These are phyloP conservation scores for Imleria badia DNA, from an alignment of 768 basidiomycete genomes.

Conservation along the genomic window DNA sequence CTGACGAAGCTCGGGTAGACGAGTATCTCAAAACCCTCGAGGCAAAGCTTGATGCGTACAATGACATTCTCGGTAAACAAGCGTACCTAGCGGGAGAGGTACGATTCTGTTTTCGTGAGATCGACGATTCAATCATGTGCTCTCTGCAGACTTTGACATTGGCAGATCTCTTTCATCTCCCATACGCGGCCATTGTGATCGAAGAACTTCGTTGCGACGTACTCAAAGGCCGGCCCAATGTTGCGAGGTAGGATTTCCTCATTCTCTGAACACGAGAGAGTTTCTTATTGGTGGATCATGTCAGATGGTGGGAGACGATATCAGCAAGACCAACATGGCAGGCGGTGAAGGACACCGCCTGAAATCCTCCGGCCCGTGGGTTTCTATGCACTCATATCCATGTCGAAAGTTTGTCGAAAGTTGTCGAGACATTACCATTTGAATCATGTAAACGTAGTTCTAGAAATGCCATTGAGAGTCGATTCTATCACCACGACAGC, in stretches of 20 bases:
- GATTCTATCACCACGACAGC: not conserved
- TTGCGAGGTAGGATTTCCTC: slow-evolving; percentile 21
- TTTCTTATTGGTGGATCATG: not conserved
- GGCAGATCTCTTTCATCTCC: slow-evolving; percentile 47
- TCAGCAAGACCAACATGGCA: slow-evolving; percentile 47
- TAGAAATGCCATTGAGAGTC: not conserved
- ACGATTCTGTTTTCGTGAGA: slow-evolving; percentile 8
- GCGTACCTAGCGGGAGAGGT: slow-evolving; percentile 59
- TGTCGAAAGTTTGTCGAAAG: not conserved
- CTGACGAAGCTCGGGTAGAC: slow-evolving; percentile 26
- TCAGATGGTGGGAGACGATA: slow-evolving; percentile 55
- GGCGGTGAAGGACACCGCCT: slow-evolving; percentile 41
- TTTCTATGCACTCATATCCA: not conserved
- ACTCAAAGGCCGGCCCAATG: slow-evolving; percentile 25
- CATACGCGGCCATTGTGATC: slow-evolving; percentile 35
- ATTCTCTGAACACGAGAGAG: too few species aligned
- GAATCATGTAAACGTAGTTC: not conserved
- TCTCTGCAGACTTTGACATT: slow-evolving; percentile 39
- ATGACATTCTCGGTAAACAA: slow-evolving; percentile 51
- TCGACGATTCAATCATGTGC: not conserved
- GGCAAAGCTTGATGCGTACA: slow-evolving; percentile 49
- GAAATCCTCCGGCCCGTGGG: not conserved
- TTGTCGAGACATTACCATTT: too few species aligned
- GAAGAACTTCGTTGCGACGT: slow-evolving; percentile 23
- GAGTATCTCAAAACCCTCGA: slow-evolving; percentile 28